Base-by-base conservation (phyloP, 371 early-diverging fungal genomes). In the Gilbertella persicaria region DNA sequence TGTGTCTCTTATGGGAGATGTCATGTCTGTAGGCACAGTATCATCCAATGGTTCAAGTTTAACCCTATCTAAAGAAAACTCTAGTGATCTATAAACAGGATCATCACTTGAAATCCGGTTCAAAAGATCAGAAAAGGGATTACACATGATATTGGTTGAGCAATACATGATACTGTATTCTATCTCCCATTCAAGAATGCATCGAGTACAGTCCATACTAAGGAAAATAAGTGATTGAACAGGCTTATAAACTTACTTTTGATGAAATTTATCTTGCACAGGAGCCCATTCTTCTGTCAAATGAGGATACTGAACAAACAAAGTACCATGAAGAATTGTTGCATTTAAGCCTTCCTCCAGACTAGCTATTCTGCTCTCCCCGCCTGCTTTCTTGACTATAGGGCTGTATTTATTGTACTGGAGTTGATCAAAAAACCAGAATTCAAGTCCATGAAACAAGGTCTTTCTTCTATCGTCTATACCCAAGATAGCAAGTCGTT, bases 361-460 rank as follows among this genome's bases (percentile, higher is more conserved):
- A 0, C 42, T 35, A 30, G 13, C 6, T 2, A 47, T 7, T 0
- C 14, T 17, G 3, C 20, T 19, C 8, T 24, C 35, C 4, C 56
- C 56, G 16, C 41, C 49, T 9, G 20, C 24, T 20, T 33, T 8
- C 2, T 33, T 40, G 5, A 55, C 42, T 0, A 48, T 12, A 2
- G n/a, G 23, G 3, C 23, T 25, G 12, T 26, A 26, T 36, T 37
- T 24, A 13, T 40, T 9, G 9, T 42, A 36, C 30, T 59, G 59
- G 1, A 16, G 17, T 8, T 47, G 17, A 28, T 52, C 16, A 26
- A 53, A 53, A n/a, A 53, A 36, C 42, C 53, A 43, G 44, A 59
- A 59, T 1, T 48, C 38, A 16, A 53, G 28, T 0, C 29, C 38
- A 0, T 49, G 12, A 16, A 59, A 59, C 5, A 59, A 13, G 4